Base-by-base conservation (phyloP, 108 stramenopile species). In the Mayamaea pseudoterrestris region DNA sequence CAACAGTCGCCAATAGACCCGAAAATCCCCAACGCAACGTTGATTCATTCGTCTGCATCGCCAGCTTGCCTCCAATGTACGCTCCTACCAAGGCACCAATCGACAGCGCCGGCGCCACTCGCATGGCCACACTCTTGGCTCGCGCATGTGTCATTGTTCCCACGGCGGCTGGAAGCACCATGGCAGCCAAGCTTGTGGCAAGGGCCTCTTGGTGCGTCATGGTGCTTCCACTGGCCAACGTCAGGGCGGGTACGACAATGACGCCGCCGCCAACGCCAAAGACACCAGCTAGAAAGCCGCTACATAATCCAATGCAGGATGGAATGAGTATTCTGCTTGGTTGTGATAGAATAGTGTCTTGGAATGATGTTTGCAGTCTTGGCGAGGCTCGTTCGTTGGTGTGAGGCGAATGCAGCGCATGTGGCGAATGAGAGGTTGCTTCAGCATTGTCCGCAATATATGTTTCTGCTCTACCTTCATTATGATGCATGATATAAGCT, bases 181-280 rank as follows among this genome's bases (percentile, higher is more conserved):
- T 90, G 32, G 88, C 89, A 27, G 78, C 73, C 11, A 93, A 55
- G 7, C 78, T 80, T 0, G 90, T 91, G 20, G 90, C 94, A 14
- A 95, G 50, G 0, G 91, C 94, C 60, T 80, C 63, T 47, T 95
- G 83, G 40, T 95, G 88, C 9, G 71, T 54, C 59, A 83, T 74
- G 44, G 85, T 80, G 6, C 86, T 88, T 5, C 36, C 46, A 34
- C 9, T 11, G 30, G 53, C 40, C 0, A 91, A 34, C 3, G 83
- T 69, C 7, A 95, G 59, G 0, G 87, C 64, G 37, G 94, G 91
- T 20, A 95, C 91, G 23, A 93, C 88, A 41, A 95, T 58, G 1
- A 85, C 72, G 0, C 91, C 94, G 2, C 94, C 94, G 5, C 94
- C 94, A 20, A 95, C 90, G 8, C 94, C 94, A 55, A 95, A 93